Base-by-base conservation (phyloP, 2,329 filamentous ascomycete genomes). In the Magnaporthiopsis incrustans region DNA sequence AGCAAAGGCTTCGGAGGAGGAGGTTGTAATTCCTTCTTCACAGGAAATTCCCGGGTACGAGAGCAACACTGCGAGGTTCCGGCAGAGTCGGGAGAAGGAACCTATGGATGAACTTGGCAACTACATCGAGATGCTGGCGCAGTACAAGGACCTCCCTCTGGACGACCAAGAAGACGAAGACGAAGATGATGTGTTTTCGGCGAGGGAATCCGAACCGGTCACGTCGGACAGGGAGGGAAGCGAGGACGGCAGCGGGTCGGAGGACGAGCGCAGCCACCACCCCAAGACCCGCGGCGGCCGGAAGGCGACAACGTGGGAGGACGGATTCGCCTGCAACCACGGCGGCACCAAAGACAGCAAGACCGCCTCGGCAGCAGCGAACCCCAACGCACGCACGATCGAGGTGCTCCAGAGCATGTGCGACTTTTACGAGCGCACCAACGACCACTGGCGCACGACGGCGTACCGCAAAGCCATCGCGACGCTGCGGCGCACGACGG, bases 401-500 rank as follows among this genome's bases (percentile, higher is more conserved):
- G 83, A 89, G 60, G 79, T 95, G 2, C 79, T 97, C 6, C 85
- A 92, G 69, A 81, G 89, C 68, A 92, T 97, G 90, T 82, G 85
- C 57, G 83, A 88, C 63, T 89, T 94, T 73, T 96, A 97, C 73
- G 83, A 83, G 5, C 82, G 87, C 8, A 85, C 84, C n/a, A 82
- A 86, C 56, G 92, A 97, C 70, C 82, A 86, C 50, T 97, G 91
- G 90, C 86, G 92, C 3, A 82, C 82, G 0, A 77, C 84, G 0
- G 88, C 89, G 5, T 97, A 97, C 73, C 86, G 91, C 44, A 90
- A 88, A 72, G 91, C 85, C 15, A 89, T 96, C 62, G 79, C 81
- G n/a, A 89, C 85, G 3, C 80, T 98, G 15, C 85, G 85, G 59
- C 87, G 85, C 60, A 89, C 93, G 66, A 72, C 77, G 0, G 70